Conservation (phyloP, 75 land plant genomes). For the Ceratopteris richardii region DNA sequence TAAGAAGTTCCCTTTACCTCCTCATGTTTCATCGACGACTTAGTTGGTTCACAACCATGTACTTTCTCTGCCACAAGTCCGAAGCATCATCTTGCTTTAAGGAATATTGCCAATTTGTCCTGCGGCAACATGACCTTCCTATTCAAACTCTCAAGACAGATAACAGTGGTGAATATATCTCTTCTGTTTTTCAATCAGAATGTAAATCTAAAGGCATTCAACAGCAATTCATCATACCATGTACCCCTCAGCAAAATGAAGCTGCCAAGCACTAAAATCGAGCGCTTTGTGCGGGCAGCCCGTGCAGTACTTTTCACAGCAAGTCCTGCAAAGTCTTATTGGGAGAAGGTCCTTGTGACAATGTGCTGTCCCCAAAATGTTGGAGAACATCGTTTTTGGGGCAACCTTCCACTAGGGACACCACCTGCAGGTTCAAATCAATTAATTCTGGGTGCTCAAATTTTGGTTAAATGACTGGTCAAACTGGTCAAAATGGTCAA, state of each 20-base stretch:
- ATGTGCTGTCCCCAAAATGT: too few species aligned
- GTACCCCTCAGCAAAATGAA: slow-evolving; percentile 17
- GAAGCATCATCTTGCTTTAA: slow-evolving; percentile 1
- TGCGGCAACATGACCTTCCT: not conserved
- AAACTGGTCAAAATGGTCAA: too few species aligned
- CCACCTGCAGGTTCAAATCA: too few species aligned
- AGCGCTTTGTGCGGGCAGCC: too few species aligned
- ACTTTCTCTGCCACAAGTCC: slow-evolving; percentile 2
- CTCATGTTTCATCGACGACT: slow-evolving; percentile 9
- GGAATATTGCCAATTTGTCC: not conserved
- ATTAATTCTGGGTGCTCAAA: too few species aligned
- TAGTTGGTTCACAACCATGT: slow-evolving; percentile 1
- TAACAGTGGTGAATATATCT: slow-evolving; percentile 1
- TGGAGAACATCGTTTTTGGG: too few species aligned
- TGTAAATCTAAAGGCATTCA: slow-evolving; percentile 6
- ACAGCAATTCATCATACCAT: slow-evolving; percentile 1
- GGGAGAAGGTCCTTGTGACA: too few species aligned
- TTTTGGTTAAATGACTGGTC: too few species aligned
- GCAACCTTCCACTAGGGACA: too few species aligned
- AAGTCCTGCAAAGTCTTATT: too few species aligned
- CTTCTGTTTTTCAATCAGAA: not conserved
- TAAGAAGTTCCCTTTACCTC: slow-evolving; percentile 1
- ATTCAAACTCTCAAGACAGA: not conserved
- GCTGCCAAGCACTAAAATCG: too few species aligned
- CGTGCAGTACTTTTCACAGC: too few species aligned